Evolutionary conservation across 148 eudicot species (phyloP).

Genomic region (Persicaria tinctoria): DNA sequence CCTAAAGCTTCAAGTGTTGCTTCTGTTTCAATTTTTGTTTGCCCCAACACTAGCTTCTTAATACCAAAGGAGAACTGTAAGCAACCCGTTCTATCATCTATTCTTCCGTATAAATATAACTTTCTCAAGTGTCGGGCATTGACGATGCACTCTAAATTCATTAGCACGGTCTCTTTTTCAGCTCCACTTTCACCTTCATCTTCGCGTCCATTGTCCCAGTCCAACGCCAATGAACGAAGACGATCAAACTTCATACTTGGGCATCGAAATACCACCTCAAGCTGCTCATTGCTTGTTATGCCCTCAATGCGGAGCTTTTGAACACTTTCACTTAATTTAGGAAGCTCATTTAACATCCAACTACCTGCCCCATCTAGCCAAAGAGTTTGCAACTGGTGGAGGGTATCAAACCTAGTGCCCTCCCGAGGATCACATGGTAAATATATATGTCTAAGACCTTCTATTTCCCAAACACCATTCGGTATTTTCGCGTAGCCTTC

Average conservation of each 20-base stretch:
- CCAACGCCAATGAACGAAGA: conserved; percentile 18
- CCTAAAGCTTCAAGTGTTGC: conserved; percentile 19
- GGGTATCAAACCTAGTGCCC: conserved; percentile 12
- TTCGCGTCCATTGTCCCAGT: conserved; percentile 9
- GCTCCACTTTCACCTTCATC: neutral
- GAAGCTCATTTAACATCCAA: conserved; percentile 24
- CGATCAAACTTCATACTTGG: conserved; percentile 1
- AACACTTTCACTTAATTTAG: conserved; percentile 2
- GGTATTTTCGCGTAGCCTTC: conserved; percentile 12
- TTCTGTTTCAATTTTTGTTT: conserved; percentile 10
- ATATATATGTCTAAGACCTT: conserved; percentile 21
- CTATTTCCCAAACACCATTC: conserved; percentile 21
- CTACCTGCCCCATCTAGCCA: conserved; percentile 22
- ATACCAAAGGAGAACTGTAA: conserved; percentile 16
- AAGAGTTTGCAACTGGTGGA: conserved; percentile 14
- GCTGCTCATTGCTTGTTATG: conserved; percentile 21
- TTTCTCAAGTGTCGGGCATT: neutral
- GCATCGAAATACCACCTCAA: conserved; percentile 15
- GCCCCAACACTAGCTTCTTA: conserved; percentile 17
- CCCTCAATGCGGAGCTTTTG: conserved; percentile 19
- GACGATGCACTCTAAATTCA: neutral
- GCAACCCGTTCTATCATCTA: conserved; percentile 12
- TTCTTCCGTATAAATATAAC: conserved; percentile 16
- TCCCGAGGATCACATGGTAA: conserved; percentile 11
- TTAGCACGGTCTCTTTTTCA: neutral